Percentiles rank a stretch among this genome's conserved stretches.
phyloP scores from a whole-genome alignment of 805 yeast species.

The Gaillardinia entomophila region DNA sequence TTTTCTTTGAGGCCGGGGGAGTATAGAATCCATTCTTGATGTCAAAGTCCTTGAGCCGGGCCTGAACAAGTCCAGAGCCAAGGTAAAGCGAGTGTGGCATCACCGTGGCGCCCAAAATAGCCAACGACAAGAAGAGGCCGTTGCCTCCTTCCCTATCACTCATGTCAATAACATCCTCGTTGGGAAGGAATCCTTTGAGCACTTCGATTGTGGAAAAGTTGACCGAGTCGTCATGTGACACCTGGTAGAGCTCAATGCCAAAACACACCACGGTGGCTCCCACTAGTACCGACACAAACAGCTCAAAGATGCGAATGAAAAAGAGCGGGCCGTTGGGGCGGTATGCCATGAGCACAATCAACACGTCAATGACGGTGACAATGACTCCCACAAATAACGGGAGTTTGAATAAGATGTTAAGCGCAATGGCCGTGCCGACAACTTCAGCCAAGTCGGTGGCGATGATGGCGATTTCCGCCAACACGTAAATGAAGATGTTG shows the following conservation, averaged over 20 bases:
- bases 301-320: slow-evolving; percentile 74
- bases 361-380: slow-evolving; percentile 78
- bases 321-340: slow-evolving; percentile 77
- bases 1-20: not conserved
- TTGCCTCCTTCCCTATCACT: slow-evolving; percentile 20
- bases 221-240: slow-evolving; percentile 45
- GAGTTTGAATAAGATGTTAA: slow-evolving; percentile 73
- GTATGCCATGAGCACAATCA: slow-evolving; percentile 82
- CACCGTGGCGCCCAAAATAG: slow-evolving; percentile 88
- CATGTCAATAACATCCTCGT: slow-evolving; percentile 29
- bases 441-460: slow-evolving; percentile 97
- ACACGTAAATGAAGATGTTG: slow-evolving; percentile 57
- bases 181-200: slow-evolving; percentile 50
- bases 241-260: slow-evolving; percentile 67
- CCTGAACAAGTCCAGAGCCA: slow-evolving; percentile 85
- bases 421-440: slow-evolving; percentile 93
- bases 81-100: slow-evolving; percentile 89
- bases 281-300: slow-evolving; percentile 72
- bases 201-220: slow-evolving; percentile 46
- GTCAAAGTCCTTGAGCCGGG: slow-evolving; percentile 75
- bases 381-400: slow-evolving; percentile 83
- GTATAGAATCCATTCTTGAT: slow-evolving; percentile 52
- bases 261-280: slow-evolving; percentile 82
- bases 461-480: slow-evolving; percentile 87
- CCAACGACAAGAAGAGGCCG: slow-evolving; percentile 72